Conservation (phyloP, 495 filamentous ascomycete genomes). For the Filosporella fistucella region DNA sequence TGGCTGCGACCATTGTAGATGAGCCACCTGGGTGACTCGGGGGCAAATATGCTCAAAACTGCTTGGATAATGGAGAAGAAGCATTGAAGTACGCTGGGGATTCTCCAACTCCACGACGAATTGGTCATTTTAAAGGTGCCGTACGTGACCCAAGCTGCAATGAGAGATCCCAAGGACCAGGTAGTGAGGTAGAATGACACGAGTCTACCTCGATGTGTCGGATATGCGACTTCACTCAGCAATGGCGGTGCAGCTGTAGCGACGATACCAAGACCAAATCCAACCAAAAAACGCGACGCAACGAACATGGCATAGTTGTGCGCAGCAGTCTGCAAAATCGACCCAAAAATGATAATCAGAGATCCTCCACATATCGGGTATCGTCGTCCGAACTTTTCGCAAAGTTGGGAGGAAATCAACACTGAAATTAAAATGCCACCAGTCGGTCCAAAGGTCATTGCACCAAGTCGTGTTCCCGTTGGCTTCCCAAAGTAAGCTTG, state of each 20-base stretch:
- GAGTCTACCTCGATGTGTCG: background rate
- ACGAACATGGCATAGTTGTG: slow-evolving; percentile 37
- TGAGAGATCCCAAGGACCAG: slow-evolving; percentile 23
- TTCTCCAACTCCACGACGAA: slow-evolving; percentile 43
- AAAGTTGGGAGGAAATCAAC: no score
- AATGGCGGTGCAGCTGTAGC: background rate
- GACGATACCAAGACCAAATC: slow-evolving; percentile 40
- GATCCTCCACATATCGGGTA: no score
- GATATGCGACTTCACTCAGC: background rate
- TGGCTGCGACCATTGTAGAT: slow-evolving; percentile 12
- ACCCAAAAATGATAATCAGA: slow-evolving; percentile 52
- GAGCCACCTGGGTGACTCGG: slow-evolving; percentile 28
- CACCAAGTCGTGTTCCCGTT: no score
- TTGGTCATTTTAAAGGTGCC: slow-evolving; percentile 10
- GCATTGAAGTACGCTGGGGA: slow-evolving; percentile 39
- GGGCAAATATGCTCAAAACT: slow-evolving; percentile 3
- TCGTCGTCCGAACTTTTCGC: no score
- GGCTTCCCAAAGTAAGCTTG: no score
- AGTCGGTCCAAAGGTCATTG: no score
- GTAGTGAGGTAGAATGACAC: slow-evolving; percentile 9
- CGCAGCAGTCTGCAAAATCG: slow-evolving; percentile 41
- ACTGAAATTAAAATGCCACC: no score
- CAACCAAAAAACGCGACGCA: slow-evolving; percentile 33
- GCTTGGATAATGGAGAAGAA: slow-evolving; percentile 23
- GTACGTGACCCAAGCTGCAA: slow-evolving; percentile 6